Conservation (phyloP, 371 early-diverging fungal species). For the Ordospora pajunii region DNA sequence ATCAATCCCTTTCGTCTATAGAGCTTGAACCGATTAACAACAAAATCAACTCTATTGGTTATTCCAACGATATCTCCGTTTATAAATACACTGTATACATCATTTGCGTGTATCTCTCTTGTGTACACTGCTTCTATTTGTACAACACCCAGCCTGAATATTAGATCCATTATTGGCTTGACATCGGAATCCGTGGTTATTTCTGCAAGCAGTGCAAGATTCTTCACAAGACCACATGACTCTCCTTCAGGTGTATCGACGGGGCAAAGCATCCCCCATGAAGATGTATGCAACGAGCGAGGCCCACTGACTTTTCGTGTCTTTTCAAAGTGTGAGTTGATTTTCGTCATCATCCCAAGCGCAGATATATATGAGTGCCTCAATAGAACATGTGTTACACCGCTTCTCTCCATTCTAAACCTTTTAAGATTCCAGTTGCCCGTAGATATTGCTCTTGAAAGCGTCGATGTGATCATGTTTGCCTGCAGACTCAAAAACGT, state of each 20-base stretch:
- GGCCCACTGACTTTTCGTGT: slow-evolving; percentile 98
- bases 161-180: slow-evolving; percentile 65
- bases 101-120: slow-evolving; percentile 67
- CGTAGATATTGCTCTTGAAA: slow-evolving; percentile 87
- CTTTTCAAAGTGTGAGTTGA: slow-evolving; percentile 96
- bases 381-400: slow-evolving; percentile 91
- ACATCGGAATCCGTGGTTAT: slow-evolving; percentile 88
- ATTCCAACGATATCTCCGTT: slow-evolving; percentile 82
- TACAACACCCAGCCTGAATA: slow-evolving; percentile 65
- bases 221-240: slow-evolving; percentile 97
- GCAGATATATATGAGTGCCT: slow-evolving; percentile 89
- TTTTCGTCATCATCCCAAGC: slow-evolving; percentile 97
- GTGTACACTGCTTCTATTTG: slow-evolving; percentile 71
- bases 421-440: slow-evolving; percentile 99
- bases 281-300: slow-evolving; percentile 87
- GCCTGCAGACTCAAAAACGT: slow-evolving; percentile 71
- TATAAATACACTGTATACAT: slow-evolving; percentile 72
- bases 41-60: slow-evolving; percentile 68
- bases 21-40: slow-evolving; percentile 71
- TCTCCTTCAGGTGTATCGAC: slow-evolving; percentile 99
- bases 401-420: slow-evolving; percentile 99
- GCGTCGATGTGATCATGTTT: slow-evolving; percentile 81
- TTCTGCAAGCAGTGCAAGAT: slow-evolving; percentile 92
- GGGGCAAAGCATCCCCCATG: slow-evolving; percentile 96
- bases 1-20: slow-evolving; percentile 74